These are phyloP conservation scores for Russula vinacea DNA, from an alignment of 768 basidiomycete genomes.

Conservation along the genomic window DNA sequence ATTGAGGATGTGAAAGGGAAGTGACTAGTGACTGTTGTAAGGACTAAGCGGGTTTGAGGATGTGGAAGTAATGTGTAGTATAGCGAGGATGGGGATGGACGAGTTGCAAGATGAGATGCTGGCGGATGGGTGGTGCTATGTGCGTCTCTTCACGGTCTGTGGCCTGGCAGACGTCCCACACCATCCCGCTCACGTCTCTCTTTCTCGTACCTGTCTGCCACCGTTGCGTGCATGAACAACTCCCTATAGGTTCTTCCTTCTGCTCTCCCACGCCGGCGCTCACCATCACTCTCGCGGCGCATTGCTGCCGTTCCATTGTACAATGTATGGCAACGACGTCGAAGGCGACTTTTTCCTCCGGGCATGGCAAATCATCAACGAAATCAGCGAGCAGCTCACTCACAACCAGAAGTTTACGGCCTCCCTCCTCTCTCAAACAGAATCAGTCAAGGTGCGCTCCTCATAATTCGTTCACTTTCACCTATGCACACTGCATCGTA, in stretches of 20 bases:
- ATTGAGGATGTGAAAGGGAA: slow-evolving; percentile 39
- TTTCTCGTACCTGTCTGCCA: neutral
- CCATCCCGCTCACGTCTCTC: neutral
- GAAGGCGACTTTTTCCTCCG: slow-evolving; percentile 24
- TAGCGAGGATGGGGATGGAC: slow-evolving; percentile 1
- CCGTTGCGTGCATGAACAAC: slow-evolving; percentile 7
- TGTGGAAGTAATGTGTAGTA: slow-evolving; percentile 27
- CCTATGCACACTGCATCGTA: neutral
- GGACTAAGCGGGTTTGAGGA: slow-evolving; percentile 4
- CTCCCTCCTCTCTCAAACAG: slow-evolving; percentile 43
- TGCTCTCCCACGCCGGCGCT: slow-evolving; percentile 21
- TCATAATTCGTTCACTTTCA: neutral
- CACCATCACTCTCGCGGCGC: neutral
- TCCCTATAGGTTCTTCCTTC: neutral
- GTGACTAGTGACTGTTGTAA: slow-evolving; percentile 25
- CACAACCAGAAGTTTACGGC: slow-evolving; percentile 44
- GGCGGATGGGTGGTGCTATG: neutral
- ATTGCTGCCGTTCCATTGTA: neutral
- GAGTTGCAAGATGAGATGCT: neutral
- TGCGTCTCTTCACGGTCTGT: neutral
- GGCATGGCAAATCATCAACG: slow-evolving; percentile 33
- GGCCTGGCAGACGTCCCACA: neutral
- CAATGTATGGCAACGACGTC: slow-evolving; percentile 27
- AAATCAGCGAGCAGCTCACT: slow-evolving; percentile 44
- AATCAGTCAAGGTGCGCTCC: slow-evolving; percentile 43